Base-by-base conservation (phyloP, 129 eudicot species). In the Escallonia herrerae region DNA sequence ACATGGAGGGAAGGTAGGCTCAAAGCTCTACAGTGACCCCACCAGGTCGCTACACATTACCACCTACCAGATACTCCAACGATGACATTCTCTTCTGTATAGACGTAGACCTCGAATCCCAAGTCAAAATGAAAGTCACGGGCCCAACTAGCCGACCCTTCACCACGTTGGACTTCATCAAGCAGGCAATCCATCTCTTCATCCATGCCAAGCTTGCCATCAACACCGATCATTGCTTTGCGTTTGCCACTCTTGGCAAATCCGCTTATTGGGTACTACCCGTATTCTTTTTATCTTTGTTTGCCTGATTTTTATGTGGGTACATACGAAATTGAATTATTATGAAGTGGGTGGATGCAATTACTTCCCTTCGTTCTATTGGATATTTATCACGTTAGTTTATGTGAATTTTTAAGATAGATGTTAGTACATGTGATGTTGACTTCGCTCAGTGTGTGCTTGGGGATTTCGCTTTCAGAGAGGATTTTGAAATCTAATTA, bases 71-170 rank as follows among this genome's bases (percentile, higher is more conserved):
- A 15, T 72, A 72, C 46, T 56, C 77, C 10, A 61, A 52, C 51
- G 99, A 94, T 71, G 99, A 94, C 77, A 94, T 94, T 43, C 79
- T 94, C 3, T 94, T 94, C 66, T 94, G 99, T 39, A 67, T 94
- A 70, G 99, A 94, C 50, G 78, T 80, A 4, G 95, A 84, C 64
- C 71, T 73, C 1, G 95, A 89, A 82, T 81, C 82, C 8, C 69
- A 76, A 37, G 72, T 64, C n/a, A 90, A 94, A 70, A 93, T 93
- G 99, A 93, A 93, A 76, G 70, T 76, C 55, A 70, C 80, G 15
- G 79, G 76, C 65, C 67, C 77, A 46, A 70, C 43, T n/a, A 96
- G 96, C 2, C 76, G 91, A 56, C 87, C 90, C 56, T 75, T 71
- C 58, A 86, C 99, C 33, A 58, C 95, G 58, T 72, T 94, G 64